Conservation (phyloP, 2,329 filamentous ascomycete genomes). For the Bipolaris victoriae region DNA sequence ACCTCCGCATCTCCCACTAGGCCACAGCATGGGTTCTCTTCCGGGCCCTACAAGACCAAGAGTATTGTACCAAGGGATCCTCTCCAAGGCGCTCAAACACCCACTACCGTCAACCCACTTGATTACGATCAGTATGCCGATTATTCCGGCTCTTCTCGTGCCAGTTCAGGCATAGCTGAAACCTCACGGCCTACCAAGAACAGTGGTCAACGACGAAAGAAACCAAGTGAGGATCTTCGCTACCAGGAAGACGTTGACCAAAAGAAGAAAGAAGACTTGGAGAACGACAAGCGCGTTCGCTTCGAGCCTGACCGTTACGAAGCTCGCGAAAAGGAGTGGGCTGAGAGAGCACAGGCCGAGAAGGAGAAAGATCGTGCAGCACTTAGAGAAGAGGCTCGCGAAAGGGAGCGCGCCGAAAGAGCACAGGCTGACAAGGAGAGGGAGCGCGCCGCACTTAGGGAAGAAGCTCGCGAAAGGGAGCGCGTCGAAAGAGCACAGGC, state of each 20-base stretch:
- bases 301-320: constrained; percentile 37
- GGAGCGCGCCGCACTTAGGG: no score
- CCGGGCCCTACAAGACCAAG: constrained; percentile 29
- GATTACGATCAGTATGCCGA: constrained; percentile 33
- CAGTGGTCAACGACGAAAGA: constrained; percentile 28
- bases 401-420: constrained; percentile 27
- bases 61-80: constrained; percentile 26
- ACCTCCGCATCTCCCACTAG: constrained; percentile 28
- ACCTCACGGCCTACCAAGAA: constrained; percentile 30
- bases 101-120: constrained; percentile 21
- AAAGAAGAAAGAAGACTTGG: constrained; percentile 21
- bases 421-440: constrained; percentile 21
- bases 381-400: constrained; percentile 26
- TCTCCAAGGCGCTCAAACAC: constrained; percentile 16
- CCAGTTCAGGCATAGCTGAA: constrained; percentile 30
- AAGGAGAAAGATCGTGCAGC: constrained; percentile 27
- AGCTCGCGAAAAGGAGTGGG: constrained; percentile 27
- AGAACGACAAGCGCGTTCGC: constrained; percentile 35
- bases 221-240: constrained; percentile 26
- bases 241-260: constrained; percentile 36
- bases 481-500: constrained; percentile 29
- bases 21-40: constrained; percentile 16
- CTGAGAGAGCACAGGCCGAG: constrained; percentile 29
- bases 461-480: constrained; percentile 25
- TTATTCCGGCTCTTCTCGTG: constrained; percentile 28